Evolutionary conservation across 2,329 filamentous ascomycete species (phyloP).

Genomic region (Cyanodermella asteris): DNA sequence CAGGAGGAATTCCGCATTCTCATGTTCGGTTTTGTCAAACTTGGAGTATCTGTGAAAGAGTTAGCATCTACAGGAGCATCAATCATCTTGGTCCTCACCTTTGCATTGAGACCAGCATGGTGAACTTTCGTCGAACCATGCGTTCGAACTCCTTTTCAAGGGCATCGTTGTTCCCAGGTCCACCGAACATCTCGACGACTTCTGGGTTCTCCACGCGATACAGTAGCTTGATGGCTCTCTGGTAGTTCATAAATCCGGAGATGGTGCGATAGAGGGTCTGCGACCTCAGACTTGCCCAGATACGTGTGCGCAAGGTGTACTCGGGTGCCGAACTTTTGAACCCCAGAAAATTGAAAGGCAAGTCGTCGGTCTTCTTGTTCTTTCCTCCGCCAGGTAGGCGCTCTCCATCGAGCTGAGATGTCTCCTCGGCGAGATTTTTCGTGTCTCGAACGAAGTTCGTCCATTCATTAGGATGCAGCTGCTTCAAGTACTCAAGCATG

Average conservation of each 20-base stretch:
- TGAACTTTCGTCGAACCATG: slow-evolving; percentile 98
- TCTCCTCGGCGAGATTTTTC: slow-evolving; percentile 95
- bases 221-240: slow-evolving; percentile 89
- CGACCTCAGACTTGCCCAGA: slow-evolving; percentile 93
- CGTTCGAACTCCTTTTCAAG: slow-evolving; percentile 90
- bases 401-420: slow-evolving; percentile 83
- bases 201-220: slow-evolving; percentile 98
- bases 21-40: slow-evolving; percentile 98
- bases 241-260: slow-evolving; percentile 99
- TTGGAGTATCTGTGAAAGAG: slow-evolving; percentile 97
- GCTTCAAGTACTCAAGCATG: slow-evolving; percentile 89
- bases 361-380: slow-evolving; percentile 98
- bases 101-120: slow-evolving; percentile 95
- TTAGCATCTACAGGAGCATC: too few relatives aligned
- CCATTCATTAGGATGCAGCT: slow-evolving; percentile 96
- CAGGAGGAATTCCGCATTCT: slow-evolving; percentile 94
- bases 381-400: slow-evolving; percentile 84
- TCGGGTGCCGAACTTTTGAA: slow-evolving; percentile 98
- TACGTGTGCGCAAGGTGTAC: slow-evolving; percentile 91
- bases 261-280: slow-evolving; percentile 96
- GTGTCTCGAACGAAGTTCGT: slow-evolving; percentile 99
- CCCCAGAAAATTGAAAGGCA: slow-evolving; percentile 98
- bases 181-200: slow-evolving; percentile 98
- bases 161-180: slow-evolving; percentile 97
- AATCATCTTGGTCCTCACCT: too few relatives aligned